These are phyloP conservation scores for Saccharomyces hybrid DNA, from an alignment of 1,139 yeast genomes.

Conservation along the genomic window DNA sequence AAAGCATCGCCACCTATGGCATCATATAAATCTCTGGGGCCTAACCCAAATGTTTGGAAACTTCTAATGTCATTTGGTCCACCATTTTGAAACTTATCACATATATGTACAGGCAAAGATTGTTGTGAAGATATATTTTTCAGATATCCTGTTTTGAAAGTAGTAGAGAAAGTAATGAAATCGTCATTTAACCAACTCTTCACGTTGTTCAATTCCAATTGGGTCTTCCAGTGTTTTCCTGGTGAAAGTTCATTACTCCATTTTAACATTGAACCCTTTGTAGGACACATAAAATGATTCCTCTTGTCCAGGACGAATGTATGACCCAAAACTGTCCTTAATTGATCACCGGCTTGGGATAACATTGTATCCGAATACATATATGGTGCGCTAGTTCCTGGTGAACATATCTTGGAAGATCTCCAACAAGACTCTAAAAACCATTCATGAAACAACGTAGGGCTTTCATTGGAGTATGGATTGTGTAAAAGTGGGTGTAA, in stretches of 20 bases:
- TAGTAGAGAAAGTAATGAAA: slow-evolving; percentile 35
- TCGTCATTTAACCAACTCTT: slow-evolving; percentile 24
- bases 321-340: slow-evolving; percentile 52
- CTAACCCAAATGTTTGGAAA: slow-evolving; percentile 55
- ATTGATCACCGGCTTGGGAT: slow-evolving; percentile 49
- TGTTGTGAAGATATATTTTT: slow-evolving; percentile 32
- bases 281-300: slow-evolving; percentile 48
- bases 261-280: slow-evolving; percentile 48
- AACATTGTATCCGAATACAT: slow-evolving; percentile 28
- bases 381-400: neutral
- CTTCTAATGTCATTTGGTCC: slow-evolving; percentile 32
- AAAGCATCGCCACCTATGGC: slow-evolving; percentile 78
- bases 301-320: slow-evolving; percentile 50
- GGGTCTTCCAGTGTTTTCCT: slow-evolving; percentile 26
- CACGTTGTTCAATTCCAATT: slow-evolving; percentile 44
- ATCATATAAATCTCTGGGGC: slow-evolving; percentile 57
- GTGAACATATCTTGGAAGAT: neutral
- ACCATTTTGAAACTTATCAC: slow-evolving; percentile 56
- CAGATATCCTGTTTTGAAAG: slow-evolving; percentile 48
- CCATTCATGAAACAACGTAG: slow-evolving; percentile 2
- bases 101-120: slow-evolving; percentile 24
- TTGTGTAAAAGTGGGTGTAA: neutral
- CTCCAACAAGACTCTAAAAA: neutral
- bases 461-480: neutral
- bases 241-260: slow-evolving; percentile 46